Conservation (phyloP, 305 asterid genomes). For the Fraxinus albicans region DNA sequence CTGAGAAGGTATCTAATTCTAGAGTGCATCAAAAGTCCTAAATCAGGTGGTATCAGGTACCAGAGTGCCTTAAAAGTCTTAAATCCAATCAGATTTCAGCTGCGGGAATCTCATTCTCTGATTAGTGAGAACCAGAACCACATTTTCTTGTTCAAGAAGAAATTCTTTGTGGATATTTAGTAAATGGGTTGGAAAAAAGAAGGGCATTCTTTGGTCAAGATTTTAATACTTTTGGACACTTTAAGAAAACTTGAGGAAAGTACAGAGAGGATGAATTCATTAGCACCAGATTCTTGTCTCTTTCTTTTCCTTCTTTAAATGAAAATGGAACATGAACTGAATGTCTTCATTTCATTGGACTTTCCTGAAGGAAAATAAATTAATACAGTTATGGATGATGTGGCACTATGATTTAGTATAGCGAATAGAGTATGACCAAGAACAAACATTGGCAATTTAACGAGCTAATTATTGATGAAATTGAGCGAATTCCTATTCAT, state of each 20-base stretch:
- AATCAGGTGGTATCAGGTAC: constrained; percentile 18
- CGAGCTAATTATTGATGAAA: neutral
- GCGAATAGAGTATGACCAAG: too few species aligned
- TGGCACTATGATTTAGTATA: neutral
- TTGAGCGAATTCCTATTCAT: neutral
- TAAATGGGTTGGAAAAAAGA: neutral
- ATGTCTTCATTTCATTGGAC: neutral
- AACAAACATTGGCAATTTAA: too few species aligned
- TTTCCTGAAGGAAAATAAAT: neutral
- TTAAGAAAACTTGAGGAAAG: neutral
- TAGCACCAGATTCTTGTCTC: constrained; percentile 4
- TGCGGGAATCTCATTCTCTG: constrained; percentile 8
- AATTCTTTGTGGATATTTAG: neutral
- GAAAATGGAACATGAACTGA: neutral
- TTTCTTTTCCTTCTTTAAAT: neutral
- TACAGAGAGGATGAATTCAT: neutral
- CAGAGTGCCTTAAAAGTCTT: neutral
- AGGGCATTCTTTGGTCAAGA: neutral
- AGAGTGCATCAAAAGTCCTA: neutral
- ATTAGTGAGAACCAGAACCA: neutral
- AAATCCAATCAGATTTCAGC: neutral
- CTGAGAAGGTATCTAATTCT: neutral
- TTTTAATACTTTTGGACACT: neutral
- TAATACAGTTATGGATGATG: neutral
- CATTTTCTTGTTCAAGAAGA: neutral